Conservation (phyloP, 192 early-diverging fungal genomes). For the Podila verticillata region DNA sequence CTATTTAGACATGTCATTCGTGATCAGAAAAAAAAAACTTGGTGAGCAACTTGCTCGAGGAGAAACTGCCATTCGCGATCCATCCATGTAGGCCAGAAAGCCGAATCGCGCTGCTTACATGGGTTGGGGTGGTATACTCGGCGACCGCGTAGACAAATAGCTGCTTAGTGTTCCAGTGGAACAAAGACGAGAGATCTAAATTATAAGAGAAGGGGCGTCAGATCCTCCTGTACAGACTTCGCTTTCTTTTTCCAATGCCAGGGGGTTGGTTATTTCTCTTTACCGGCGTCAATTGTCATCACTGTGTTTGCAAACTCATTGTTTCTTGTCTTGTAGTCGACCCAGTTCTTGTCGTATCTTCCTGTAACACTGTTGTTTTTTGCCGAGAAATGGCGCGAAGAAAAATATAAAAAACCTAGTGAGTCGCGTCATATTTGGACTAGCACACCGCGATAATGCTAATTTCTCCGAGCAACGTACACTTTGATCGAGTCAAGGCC, state of each 20-base stretch:
- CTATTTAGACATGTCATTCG: slow-evolving; percentile 33
- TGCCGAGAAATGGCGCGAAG: neutral
- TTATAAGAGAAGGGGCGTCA: neutral
- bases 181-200: slow-evolving; percentile 78
- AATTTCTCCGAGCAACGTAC: neutral
- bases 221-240: neutral
- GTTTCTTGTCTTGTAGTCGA: slow-evolving; percentile 61
- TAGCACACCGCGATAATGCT: no score
- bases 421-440: neutral
- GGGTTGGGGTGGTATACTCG: slow-evolving; percentile 75
- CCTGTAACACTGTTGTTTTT: slow-evolving; percentile 48
- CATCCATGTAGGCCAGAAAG: neutral
- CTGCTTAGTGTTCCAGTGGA: slow-evolving; percentile 94
- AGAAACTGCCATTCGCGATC: neutral
- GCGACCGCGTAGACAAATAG: slow-evolving; percentile 82
- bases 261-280: neutral
- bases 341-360: slow-evolving; percentile 61
- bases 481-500: slow-evolving; percentile 43
- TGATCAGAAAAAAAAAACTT: neutral
- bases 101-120: slow-evolving; percentile 57
- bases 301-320: slow-evolving; percentile 70
- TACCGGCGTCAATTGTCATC: slow-evolving; percentile 80
- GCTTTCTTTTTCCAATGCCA: neutral
- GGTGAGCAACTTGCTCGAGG: no score
- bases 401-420: neutral